Base-by-base conservation (phyloP, 371 early-diverging fungal genomes). In the Mucor piriformis region DNA sequence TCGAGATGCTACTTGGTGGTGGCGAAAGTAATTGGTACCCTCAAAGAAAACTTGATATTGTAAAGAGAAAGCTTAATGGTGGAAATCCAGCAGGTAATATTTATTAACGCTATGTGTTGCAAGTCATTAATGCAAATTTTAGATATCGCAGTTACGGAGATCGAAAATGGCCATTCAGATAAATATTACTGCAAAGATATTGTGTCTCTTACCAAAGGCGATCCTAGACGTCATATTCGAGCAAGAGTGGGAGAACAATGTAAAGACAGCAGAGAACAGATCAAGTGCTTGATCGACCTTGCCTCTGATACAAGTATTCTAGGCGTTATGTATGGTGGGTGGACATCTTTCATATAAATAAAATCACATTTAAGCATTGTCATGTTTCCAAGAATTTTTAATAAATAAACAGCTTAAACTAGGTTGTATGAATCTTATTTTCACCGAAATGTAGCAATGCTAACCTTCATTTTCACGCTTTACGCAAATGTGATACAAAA, bases 281-380 rank as follows among this genome's bases (percentile, higher is more conserved):
- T 32, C 92, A 91, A 68, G 84, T 92, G 88, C 51, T 57, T 91
- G 20, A 76, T 91, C 21, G 87, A 91, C 60, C 75, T 88, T 56
- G 92, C 92, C 0, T 88, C 88, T 6, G 93, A 92, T 49, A 77
- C 82, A 3, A 79, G 81, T 57, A 77, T 88, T 1, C 74, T 91
- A 2, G 90, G 87, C 15, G 68, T 88, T 12, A 74, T 76, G 24
- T 91, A 85, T 84, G 57, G 76, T 16, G 93, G 93, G 6, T 92
- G 93, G 93, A 42, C 18, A 18, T 42, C 42, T 18, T 42, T 42
- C 18, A 18, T 42, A 18, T 42, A 42, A 42, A 29, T 29, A 29
- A 29, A 29, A 29, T 29, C 1, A n/a, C n/a, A n/a, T n/a, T n/a
- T n/a, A n/a, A n/a, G n/a, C n/a, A n/a, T n/a, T n/a, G n/a, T n/a